Conservation (phyloP, 83 land plant species). For the Picea abies region DNA sequence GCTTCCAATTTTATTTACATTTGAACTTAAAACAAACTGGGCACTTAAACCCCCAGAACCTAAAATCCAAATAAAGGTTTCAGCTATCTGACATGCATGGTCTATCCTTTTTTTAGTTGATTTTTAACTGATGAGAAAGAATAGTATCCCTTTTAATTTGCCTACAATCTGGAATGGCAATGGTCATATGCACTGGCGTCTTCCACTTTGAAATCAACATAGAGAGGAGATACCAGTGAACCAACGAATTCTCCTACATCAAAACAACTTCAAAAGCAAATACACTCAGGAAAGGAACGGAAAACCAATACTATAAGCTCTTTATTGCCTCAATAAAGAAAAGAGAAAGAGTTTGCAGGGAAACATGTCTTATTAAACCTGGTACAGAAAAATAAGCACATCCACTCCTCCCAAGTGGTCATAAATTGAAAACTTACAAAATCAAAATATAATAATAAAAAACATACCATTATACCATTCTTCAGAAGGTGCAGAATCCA, state of each 20-base stretch:
- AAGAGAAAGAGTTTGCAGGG: too few species aligned
- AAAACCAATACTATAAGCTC: neutral
- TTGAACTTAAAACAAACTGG: neutral
- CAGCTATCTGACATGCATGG: neutral
- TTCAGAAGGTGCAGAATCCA: too few species aligned
- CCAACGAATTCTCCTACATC: neutral
- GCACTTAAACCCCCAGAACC: neutral
- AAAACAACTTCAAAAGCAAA: neutral
- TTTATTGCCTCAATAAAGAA: too few species aligned
- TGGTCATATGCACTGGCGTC: constrained; percentile 6
- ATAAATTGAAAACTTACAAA: too few species aligned
- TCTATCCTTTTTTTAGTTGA: neutral
- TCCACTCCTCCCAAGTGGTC: too few species aligned
- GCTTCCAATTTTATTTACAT: neutral
- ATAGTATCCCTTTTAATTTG: neutral
- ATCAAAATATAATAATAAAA: too few species aligned
- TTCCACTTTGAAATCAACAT: neutral
- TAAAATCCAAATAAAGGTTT: neutral
- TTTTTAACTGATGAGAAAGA: neutral
- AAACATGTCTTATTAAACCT: too few species aligned
- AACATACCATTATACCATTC: too few species aligned
- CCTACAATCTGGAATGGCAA: neutral
- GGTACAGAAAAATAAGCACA: too few species aligned
- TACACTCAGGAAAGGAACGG: neutral
- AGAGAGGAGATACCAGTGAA: neutral